phyloP scores from a whole-genome alignment of 768 basidiomycete species.

The Tubosaeta sp. region DNA sequence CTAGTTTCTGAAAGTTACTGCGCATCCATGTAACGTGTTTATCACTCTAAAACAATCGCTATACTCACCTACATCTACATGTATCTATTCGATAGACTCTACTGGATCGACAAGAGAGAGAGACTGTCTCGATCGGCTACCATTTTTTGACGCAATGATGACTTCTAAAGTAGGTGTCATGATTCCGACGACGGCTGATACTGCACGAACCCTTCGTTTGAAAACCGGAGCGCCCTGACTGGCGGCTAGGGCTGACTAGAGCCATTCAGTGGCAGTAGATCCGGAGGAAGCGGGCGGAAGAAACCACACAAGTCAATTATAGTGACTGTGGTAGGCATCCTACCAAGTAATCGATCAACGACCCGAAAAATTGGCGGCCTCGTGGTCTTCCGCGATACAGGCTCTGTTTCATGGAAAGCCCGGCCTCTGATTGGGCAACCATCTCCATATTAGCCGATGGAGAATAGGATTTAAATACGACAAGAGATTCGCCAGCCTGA shows the following conservation, averaged over 20 bases:
- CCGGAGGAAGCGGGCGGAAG: not conserved
- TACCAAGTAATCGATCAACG: conserved; percentile 13
- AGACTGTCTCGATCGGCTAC: conserved; percentile 1
- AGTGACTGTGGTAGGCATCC: not conserved
- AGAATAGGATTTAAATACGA: conserved; percentile 24
- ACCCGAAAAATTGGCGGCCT: not conserved
- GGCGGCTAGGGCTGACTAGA: conserved; percentile 11
- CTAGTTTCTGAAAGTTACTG: conserved; percentile 4
- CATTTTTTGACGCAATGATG: not conserved
- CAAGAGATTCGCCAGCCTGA: not conserved
- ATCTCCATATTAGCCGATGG: conserved; percentile 6
- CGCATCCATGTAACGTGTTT: conserved; percentile 3
- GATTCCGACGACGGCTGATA: conserved; percentile 4
- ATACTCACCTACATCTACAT: not conserved
- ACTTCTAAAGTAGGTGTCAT: not conserved
- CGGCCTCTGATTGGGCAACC: conserved; percentile 2
- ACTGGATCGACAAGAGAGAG: not conserved
- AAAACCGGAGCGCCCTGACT: conserved; percentile 4
- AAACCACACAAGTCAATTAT: not conserved
- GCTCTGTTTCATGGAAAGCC: not conserved
- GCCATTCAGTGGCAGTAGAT: not conserved
- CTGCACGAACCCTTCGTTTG: not conserved
- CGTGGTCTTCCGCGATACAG: conserved; percentile 4
- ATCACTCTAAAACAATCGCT: not conserved
- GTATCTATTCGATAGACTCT: conserved; percentile 4